A percentile compares a stretch with the other conserved stretches of the same genome.
phyloP scores from a whole-genome alignment of 2,329 filamentous ascomycete species.

The Pestalotiopsis fici region DNA sequence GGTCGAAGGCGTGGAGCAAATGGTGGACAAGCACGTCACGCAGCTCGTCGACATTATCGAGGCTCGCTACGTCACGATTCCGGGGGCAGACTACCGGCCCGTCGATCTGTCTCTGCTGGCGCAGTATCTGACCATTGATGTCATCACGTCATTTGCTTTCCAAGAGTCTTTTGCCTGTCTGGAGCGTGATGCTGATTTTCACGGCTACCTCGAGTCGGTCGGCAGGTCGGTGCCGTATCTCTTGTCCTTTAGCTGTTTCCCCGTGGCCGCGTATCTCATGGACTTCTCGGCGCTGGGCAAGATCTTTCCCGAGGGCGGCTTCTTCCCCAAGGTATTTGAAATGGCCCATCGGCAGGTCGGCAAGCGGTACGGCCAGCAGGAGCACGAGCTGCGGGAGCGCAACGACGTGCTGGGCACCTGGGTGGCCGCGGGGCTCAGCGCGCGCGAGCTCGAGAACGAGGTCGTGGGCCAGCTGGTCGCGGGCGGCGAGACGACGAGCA shows the following conservation, averaged over 20 bases:
- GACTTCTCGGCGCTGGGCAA: background rate
- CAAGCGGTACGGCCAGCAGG: background rate
- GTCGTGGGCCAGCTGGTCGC: constrained; percentile 6
- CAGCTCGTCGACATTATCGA: constrained; percentile 45
- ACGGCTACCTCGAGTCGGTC: background rate
- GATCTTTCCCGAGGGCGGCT: constrained; percentile 1
- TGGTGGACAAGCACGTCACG: constrained; percentile 48
- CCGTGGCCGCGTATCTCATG: background rate
- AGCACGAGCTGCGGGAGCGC: background rate
- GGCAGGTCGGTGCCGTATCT: background rate
- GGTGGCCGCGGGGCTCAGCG: constrained; percentile 18
- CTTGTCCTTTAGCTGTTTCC: background rate
- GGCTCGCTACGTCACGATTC: constrained; percentile 34
- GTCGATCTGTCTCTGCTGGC: constrained; percentile 48
- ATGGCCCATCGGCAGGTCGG: background rate
- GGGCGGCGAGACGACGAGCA: constrained; percentile 16
- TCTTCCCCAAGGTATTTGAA: constrained; percentile 2
- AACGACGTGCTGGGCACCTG: background rate
- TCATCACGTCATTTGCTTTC: constrained; percentile 53
- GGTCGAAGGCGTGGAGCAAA: constrained; percentile 47
- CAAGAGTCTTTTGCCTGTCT: constrained; percentile 1
- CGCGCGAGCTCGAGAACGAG: background rate
- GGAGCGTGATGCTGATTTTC: background rate
- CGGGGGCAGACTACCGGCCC: constrained; percentile 33
- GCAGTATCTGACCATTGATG: constrained; percentile 54